Percentiles rank a stretch among this genome's conserved stretches.
Conservation (phyloP, 2,329 filamentous ascomycete species). For the Helminthosporium solani region DNA sequence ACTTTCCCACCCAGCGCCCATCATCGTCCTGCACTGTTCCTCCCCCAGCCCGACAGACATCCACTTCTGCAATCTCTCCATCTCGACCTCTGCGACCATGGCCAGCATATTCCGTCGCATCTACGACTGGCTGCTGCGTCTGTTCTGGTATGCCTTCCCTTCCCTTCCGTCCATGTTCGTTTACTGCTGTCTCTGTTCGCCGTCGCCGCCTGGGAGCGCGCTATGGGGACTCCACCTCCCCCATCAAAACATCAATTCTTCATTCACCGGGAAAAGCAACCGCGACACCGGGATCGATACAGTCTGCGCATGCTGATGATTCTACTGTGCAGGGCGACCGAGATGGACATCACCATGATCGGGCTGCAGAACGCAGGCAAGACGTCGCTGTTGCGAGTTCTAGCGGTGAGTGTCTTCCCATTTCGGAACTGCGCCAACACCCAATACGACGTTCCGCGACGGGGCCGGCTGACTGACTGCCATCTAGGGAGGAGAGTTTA, state of each 20-base stretch:
- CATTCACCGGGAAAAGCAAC: constrained; percentile 17
- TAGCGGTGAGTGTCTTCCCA: constrained; percentile 72
- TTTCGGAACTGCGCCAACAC: constrained; percentile 34
- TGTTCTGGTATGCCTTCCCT: constrained; percentile 77
- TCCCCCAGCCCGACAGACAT: constrained; percentile 4
- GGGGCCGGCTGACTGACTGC: constrained; percentile 28
- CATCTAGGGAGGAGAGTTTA: constrained; percentile 91
- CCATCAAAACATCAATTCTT: constrained; percentile 20
- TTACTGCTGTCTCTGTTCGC: constrained; percentile 19
- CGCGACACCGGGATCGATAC: constrained; percentile 11
- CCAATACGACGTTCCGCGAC: constrained; percentile 25
- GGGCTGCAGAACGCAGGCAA: constrained; percentile 98
- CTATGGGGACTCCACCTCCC: constrained; percentile 21
- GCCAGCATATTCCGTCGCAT: constrained; percentile 88
- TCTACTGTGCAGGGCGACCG: constrained; percentile 71
- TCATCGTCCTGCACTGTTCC: constrained; percentile 30
- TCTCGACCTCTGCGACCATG: constrained; percentile 55
- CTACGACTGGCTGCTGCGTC: constrained; percentile 97
- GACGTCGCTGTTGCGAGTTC: constrained; percentile 87
- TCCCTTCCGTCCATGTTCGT: constrained; percentile 8
- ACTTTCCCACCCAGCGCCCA: constrained; percentile 26
- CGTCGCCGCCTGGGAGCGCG: constrained; percentile 27
- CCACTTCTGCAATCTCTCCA: constrained; percentile 1
- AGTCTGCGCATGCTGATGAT: constrained; percentile 17
- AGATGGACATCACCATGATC: constrained; percentile 99